Evolutionary conservation across 495 filamentous ascomycete genomes (phyloP), one percentile per base, ranked within the genome.

Genomic region (Aspergillus sparsus): DNA sequence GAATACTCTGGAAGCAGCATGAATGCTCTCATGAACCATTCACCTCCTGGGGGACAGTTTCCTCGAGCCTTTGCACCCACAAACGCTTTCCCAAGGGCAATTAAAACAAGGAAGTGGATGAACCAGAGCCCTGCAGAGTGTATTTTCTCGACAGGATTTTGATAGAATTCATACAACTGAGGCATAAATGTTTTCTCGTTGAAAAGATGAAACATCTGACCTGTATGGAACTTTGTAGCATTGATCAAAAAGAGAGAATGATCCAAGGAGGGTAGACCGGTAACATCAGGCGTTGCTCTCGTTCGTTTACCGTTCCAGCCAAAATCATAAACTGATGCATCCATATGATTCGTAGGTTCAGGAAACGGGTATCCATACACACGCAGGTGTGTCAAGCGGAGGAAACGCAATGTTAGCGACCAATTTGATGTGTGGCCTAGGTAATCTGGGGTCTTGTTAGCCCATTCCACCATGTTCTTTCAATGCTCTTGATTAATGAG

Each of bases 401-500:
- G 61, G 10, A 78, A 66, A 21, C 74, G 68, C 16, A 73, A 67
- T n/a, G 72, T 70, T 53, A 80, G 75, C 16, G 75, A 74, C 77
- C 77, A 80, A 54, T 78, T 78, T 2, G 77, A 80, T 3, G 77
- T 77, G 18, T 74, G 74, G 58, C 75, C 77, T 49, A 80, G 59
- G 45, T 77, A 80, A 55, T 73, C 75, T 78, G 34, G 32, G 21
- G 10, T 47, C 1, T 6, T 4, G 13, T 35, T 21, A 45, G 31
- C 31, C 42, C 11, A 44, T 15, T n/a, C 10, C 32, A 11, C 4
- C 31, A 15, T 21, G 9, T 16, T 7, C 6, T 47, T 16, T 18
- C 12, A 47, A 21, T 16, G 15, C 4, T 18, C n/a, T 21, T 16
- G n/a, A 5, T 16, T 18, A 18, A 47, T 15, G 39, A 4, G 5